Conservation (phyloP, 192 early-diverging fungal genomes). For the Diversispora epigaea region DNA sequence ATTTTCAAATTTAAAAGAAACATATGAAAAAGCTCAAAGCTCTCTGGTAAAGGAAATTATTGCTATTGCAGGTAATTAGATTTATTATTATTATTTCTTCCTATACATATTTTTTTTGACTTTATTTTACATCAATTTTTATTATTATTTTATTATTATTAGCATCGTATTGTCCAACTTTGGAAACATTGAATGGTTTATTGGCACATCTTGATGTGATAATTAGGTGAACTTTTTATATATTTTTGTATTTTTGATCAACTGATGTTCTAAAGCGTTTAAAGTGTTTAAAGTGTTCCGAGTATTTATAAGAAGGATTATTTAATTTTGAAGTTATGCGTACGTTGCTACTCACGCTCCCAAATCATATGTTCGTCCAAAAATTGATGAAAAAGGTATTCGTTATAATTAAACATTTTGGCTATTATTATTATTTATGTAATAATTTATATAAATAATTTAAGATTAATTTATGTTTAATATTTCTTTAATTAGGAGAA, state of each 20-base stretch:
- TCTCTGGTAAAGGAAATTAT: constrained; percentile 87
- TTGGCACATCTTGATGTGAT: constrained; percentile 88
- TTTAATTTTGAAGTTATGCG: constrained; percentile 63
- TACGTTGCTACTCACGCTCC: constrained; percentile 83
- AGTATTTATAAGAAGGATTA: too few relatives aligned
- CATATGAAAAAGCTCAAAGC: constrained; percentile 70
- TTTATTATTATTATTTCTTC: background rate
- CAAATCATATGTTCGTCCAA: constrained; percentile 79
- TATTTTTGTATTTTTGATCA: background rate
- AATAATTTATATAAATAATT: too few relatives aligned
- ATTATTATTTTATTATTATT: background rate
- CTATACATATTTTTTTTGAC: background rate
- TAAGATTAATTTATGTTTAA: constrained; percentile 4
- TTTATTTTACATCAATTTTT: background rate
- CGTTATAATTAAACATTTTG: too few relatives aligned
- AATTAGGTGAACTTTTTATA: constrained; percentile 54
- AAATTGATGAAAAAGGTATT: constrained; percentile 52
- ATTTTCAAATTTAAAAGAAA: constrained; percentile 49
- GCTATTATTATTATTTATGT: too few relatives aligned
- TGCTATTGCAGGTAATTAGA: constrained; percentile 62
- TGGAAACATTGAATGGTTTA: constrained; percentile 74
- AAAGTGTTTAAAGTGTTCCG: background rate
- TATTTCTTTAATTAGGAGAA: constrained; percentile 41
- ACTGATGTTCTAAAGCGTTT: background rate
- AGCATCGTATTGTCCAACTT: constrained; percentile 77